Evolutionary conservation across 345 rosid genomes (phyloP), one percentile per base, ranked within the genome.

Genomic region (Laguncularia racemosa): DNA sequence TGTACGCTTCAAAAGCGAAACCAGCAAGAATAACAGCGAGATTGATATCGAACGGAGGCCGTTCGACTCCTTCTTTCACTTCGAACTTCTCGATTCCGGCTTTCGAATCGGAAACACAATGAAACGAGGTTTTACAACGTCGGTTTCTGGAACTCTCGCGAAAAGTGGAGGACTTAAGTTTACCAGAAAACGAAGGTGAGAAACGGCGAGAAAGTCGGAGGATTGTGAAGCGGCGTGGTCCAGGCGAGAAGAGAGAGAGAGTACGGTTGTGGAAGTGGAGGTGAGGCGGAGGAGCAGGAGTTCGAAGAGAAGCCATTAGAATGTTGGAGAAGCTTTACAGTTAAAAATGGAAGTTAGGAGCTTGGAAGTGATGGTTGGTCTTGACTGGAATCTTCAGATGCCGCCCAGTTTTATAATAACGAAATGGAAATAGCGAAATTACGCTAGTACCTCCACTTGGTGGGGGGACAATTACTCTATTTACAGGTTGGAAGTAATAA

Each of bases 11-110:
- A 65, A 89, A 93, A n/a, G 97, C 90, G 59, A 93, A 93, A 57
- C 99, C 97, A 44, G 97, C 97, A 28, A 93, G 95, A 60, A 92
- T 72, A 49, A 92, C 97, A 7, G 97, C 97, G 47, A 89, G 90
- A 73, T 89, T 93, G 68, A 89, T 82, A 66, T 93, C 95, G 55
- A 93, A 89, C 18, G 89, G 71, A 61, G 88, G 88, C 54, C 88
- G 73, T 48, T 80, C 81, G n/a, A 56, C 55, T 17, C 66, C 70
- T 43, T 72, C 66, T 53, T 28, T 67, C 46, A 21, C 56, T 13
- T 69, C 28, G 58, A 58, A 61, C 33, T 64, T 57, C 62, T 67
- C 78, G 61, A 66, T 56, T 66, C 71, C 75, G 11, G 72, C 57
- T 49, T 63, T 68, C 14, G 74, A 61, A 71, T 73, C 57, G n/a